Evolutionary conservation across 805 yeast species (phyloP).

Genomic region (Schwanniomyces sp.): DNA sequence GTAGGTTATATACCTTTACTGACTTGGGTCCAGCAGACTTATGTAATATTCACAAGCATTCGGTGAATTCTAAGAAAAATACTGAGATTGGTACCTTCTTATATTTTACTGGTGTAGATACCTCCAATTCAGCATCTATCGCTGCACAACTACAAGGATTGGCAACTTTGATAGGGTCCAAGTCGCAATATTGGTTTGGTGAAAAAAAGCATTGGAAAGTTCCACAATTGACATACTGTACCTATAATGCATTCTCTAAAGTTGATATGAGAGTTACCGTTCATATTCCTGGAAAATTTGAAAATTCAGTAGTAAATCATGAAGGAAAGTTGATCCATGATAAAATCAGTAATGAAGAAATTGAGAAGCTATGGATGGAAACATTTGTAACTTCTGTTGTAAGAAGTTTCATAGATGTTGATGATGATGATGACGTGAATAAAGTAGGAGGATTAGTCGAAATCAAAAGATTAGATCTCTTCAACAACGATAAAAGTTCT

Average conservation of each 20-base stretch:
- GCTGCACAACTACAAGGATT: slow-evolving; percentile 72
- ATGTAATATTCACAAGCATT: slow-evolving; percentile 48
- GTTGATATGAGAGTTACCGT: slow-evolving; percentile 72
- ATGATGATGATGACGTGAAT: slow-evolving; percentile 69
- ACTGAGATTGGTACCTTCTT: slow-evolving; percentile 67
- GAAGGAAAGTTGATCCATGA: slow-evolving; percentile 58
- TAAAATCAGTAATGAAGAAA: slow-evolving; percentile 49
- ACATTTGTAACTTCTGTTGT: slow-evolving; percentile 71
- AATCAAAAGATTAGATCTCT: slow-evolving; percentile 79
- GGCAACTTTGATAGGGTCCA: slow-evolving; percentile 59
- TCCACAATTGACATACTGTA: slow-evolving; percentile 66
- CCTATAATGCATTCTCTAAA: slow-evolving; percentile 60
- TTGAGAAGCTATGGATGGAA: slow-evolving; percentile 48
- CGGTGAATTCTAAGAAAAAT: slow-evolving; percentile 39
- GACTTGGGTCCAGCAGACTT: slow-evolving; percentile 77
- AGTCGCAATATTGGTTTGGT: slow-evolving; percentile 78
- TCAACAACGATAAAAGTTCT: slow-evolving; percentile 49
- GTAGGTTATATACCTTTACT: slow-evolving; percentile 54
- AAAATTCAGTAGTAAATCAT: slow-evolving; percentile 48
- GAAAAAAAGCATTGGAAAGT: slow-evolving; percentile 69
- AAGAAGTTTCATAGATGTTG: slow-evolving; percentile 65
- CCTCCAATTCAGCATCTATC: slow-evolving; percentile 72
- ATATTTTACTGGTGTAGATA: slow-evolving; percentile 74
- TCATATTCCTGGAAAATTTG: slow-evolving; percentile 74
- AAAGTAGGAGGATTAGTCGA: slow-evolving; percentile 68